phyloP scores from a whole-genome alignment of 2,329 filamentous ascomycete genomes.

The Thielaviopsis ethacetica region DNA sequence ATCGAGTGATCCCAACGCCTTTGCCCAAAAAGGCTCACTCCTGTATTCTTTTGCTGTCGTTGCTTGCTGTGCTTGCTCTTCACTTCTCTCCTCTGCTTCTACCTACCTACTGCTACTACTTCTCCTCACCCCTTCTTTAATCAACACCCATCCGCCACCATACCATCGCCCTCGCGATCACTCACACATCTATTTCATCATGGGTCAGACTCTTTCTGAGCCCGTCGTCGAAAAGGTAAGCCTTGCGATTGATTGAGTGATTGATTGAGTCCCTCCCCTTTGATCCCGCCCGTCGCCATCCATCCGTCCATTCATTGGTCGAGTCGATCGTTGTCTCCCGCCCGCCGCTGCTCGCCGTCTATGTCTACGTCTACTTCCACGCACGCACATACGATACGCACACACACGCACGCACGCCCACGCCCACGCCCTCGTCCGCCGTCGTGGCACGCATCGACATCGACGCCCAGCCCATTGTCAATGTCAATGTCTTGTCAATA shows the following conservation, averaged over 20 bases:
- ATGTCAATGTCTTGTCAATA: no score
- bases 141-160: constrained; percentile 8
- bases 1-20: constrained; percentile 3
- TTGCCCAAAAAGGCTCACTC: constrained; percentile 2
- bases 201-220: constrained; percentile 99
- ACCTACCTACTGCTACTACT: constrained; percentile 1
- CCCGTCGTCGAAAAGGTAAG: constrained; percentile 97
- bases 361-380: background rate
- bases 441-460: no score
- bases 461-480: no score
- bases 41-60: no score
- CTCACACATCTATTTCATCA: constrained; percentile 29
- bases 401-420: no score
- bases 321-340: background rate
- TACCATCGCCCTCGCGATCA: constrained; percentile 16
- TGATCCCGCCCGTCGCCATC: background rate
- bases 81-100: constrained; percentile 5
- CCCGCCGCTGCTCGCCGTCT: background rate
- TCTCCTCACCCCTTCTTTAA: constrained; percentile 8
- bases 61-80: background rate
- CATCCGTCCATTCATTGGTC: background rate
- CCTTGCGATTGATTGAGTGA: constrained; percentile 16
- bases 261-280: constrained; percentile 1
- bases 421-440: no score
- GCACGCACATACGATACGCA: no score